Evolutionary conservation across 116 monocot species (phyloP).

Genomic region (Zostera marina): DNA sequence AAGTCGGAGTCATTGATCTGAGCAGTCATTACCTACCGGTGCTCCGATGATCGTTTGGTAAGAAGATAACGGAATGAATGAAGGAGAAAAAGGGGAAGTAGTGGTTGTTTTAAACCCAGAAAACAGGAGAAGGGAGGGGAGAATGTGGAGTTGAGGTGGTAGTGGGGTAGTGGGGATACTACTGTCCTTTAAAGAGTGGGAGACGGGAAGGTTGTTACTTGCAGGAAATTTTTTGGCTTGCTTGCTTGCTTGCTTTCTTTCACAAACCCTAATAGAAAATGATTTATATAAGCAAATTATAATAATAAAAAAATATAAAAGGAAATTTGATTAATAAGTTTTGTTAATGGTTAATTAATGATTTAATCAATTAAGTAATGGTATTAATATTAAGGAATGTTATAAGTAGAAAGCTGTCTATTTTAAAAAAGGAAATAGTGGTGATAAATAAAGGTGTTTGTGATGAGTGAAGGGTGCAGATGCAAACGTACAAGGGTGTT

Average conservation of each 20-base stretch:
- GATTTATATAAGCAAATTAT: too few species aligned
- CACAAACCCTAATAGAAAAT: not conserved
- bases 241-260: not conserved
- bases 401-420: too few species aligned
- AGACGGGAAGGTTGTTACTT: not conserved
- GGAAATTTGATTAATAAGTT: too few species aligned
- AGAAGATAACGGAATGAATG: not conserved
- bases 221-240: not conserved
- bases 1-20: slow-evolving; percentile 21
- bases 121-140: not conserved
- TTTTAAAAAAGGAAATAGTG: too few species aligned
- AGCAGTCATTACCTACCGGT: not conserved
- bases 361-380: too few species aligned
- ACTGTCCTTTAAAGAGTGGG: not conserved
- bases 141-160: not conserved
- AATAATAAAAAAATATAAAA: too few species aligned
- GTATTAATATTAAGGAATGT: too few species aligned
- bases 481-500: too few species aligned
- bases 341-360: too few species aligned
- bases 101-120: not conserved
- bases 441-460: too few species aligned
- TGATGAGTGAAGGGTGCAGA: not conserved
- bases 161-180: not conserved
- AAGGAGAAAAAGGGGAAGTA: not conserved
- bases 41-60: too few species aligned